Conservation (phyloP, 164 flowering plant species). For the Stephania yunnanensis region DNA sequence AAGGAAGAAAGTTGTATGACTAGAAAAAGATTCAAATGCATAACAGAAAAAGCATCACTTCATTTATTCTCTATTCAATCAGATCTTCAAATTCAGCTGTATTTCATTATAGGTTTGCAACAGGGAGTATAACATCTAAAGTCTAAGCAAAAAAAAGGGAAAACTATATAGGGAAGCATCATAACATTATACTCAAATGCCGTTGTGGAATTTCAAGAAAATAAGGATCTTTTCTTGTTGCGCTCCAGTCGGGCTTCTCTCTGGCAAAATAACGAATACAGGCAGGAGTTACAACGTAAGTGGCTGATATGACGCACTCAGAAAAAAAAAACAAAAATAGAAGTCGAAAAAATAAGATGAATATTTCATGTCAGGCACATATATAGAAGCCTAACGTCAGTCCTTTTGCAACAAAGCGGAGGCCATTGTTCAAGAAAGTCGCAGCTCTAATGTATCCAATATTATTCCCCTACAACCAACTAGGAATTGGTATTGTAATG, state of each 20-base stretch:
- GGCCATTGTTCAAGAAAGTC: neutral
- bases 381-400: neutral
- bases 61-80: neutral
- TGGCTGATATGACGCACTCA: neutral
- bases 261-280: neutral
- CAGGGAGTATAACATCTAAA: neutral
- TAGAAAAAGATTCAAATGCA: neutral
- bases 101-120: neutral
- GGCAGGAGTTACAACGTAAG: neutral
- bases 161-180: neutral
- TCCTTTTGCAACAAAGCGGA: neutral
- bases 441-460: neutral
- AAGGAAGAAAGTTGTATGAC: neutral
- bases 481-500: neutral
- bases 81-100: neutral
- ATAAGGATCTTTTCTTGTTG: slow-evolving; percentile 5
- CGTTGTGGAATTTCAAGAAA: neutral
- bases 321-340: neutral
- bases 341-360: neutral
- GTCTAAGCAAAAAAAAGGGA: too few species aligned
- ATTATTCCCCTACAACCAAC: neutral
- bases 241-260: slow-evolving; percentile 11
- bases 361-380: neutral
- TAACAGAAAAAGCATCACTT: neutral
- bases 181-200: neutral